Evolutionary conservation across 2,329 filamentous ascomycete genomes (phyloP).

Genomic region (Aureobasidium sp.): DNA sequence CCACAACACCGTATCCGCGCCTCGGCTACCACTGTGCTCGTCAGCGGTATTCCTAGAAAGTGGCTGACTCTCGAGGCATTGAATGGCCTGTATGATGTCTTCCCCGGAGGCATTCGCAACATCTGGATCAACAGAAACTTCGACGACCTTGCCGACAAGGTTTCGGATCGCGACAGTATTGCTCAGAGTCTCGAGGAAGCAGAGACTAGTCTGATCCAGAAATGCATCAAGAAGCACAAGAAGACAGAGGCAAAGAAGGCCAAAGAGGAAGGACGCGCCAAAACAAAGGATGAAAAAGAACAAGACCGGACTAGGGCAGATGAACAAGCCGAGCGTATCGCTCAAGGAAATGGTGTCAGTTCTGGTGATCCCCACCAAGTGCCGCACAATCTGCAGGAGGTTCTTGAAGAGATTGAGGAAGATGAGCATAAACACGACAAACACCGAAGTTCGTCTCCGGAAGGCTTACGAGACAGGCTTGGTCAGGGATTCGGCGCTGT

Average conservation of each 20-base stretch:
- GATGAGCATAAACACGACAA: constrained; percentile 7
- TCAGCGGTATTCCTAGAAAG: constrained; percentile 80
- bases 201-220: constrained; percentile 67
- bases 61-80: constrained; percentile 83
- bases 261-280: constrained; percentile 35
- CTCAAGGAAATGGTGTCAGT: constrained; percentile 23
- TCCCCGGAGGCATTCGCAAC: constrained; percentile 88
- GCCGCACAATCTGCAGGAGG: constrained; percentile 23
- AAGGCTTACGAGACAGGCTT: constrained; percentile 35
- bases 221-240: constrained; percentile 70
- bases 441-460: constrained; percentile 21
- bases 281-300: constrained; percentile 45
- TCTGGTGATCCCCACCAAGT: constrained; percentile 24
- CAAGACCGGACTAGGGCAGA: constrained; percentile 40
- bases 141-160: constrained; percentile 74
- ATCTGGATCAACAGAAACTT: constrained; percentile 95
- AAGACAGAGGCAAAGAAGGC: constrained; percentile 57
- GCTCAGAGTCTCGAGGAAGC: constrained; percentile 68
- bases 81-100: constrained; percentile 82
- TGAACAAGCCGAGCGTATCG: constrained; percentile 23
- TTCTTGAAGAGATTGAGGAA: constrained; percentile 20
- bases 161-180: constrained; percentile 63
- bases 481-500: constrained; percentile 31
- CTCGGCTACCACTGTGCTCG: constrained; percentile 93
- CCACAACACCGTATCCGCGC: constrained; percentile 89